These are phyloP conservation scores for Zygosaccharomyces bisporus DNA, from an alignment of 805 yeast genomes.

Conservation along the genomic window DNA sequence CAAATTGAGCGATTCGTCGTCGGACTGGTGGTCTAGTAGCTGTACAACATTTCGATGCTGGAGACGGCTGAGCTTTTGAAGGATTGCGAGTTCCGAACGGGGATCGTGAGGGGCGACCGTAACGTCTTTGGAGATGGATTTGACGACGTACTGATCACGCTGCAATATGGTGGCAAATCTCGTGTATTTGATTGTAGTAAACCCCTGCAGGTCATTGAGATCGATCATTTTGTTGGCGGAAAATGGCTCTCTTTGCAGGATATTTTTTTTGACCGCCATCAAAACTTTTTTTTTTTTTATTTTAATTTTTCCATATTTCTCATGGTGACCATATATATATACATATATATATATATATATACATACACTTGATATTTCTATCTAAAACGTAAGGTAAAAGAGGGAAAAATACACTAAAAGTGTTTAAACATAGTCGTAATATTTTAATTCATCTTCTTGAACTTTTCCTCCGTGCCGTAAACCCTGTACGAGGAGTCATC, in stretches of 20 bases:
- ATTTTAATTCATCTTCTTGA: conserved; percentile 18
- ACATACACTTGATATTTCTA: too few species aligned
- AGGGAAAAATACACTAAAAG: too few species aligned
- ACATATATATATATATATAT: neutral
- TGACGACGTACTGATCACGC: conserved; percentile 17
- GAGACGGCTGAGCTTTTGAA: conserved; percentile 15
- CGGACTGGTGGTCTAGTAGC: conserved; percentile 15
- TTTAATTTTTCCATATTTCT: too few species aligned
- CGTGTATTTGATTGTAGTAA: conserved; percentile 17
- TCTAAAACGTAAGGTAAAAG: neutral
- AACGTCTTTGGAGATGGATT: conserved; percentile 26
- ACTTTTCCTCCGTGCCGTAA: conserved; percentile 51
- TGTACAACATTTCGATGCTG: conserved; percentile 16
- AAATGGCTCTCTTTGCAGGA: neutral
- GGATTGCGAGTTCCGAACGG: conserved; percentile 22
- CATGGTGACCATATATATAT: conserved; percentile 1
- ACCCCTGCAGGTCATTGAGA: neutral
- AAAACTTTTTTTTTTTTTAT: neutral
- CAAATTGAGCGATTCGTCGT: conserved; percentile 20
- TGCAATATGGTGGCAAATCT: conserved; percentile 26
- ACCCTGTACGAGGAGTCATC: conserved; percentile 66
- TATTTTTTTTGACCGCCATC: neutral
- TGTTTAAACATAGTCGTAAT: too few species aligned
- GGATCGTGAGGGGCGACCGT: conserved; percentile 32
- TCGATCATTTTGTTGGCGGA: neutral